These are phyloP conservation scores for Wickerhamomyces sydowiorum DNA, from an alignment of 805 yeast genomes.

Conservation along the genomic window DNA sequence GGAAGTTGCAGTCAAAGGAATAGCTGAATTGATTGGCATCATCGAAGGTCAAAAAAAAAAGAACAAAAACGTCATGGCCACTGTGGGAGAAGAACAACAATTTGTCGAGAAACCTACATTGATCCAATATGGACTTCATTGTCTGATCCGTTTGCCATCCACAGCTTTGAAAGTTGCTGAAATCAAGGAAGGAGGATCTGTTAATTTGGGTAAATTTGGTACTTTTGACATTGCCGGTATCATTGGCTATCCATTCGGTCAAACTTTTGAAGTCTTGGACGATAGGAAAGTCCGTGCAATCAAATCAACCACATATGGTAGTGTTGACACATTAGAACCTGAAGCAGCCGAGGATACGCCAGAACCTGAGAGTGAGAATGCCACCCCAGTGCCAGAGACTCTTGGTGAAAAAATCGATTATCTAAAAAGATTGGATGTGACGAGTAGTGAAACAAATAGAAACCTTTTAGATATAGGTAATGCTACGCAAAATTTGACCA, in stretches of 20 bases:
- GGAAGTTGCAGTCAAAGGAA: not conserved
- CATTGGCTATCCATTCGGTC: constrained; percentile 81
- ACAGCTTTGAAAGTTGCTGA: constrained; percentile 71
- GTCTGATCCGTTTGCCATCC: constrained; percentile 77
- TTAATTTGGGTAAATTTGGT: constrained; percentile 90
- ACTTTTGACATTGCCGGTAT: constrained; percentile 68
- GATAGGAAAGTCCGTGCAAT: constrained; percentile 47
- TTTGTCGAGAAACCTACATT: constrained; percentile 3
- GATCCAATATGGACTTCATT: constrained; percentile 24
- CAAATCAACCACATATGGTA: constrained; percentile 29
- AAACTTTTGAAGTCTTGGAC: constrained; percentile 76
- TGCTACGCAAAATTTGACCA: constrained; percentile 64
- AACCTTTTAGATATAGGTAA: constrained; percentile 63
- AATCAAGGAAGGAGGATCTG: constrained; percentile 49
- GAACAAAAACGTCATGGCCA: no score
- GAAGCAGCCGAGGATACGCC: constrained; percentile 21
- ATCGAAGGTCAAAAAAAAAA: no score
- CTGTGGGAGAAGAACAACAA: not conserved
- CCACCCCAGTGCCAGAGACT: constrained; percentile 25
- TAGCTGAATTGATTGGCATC: not conserved
- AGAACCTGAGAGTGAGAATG: constrained; percentile 27
- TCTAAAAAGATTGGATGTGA: constrained; percentile 24
- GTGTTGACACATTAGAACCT: constrained; percentile 24
- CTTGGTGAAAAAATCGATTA: constrained; percentile 21
- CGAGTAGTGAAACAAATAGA: constrained; percentile 56